phyloP scores from a whole-genome alignment of 805 yeast species.

The Yarrowia porcina region DNA sequence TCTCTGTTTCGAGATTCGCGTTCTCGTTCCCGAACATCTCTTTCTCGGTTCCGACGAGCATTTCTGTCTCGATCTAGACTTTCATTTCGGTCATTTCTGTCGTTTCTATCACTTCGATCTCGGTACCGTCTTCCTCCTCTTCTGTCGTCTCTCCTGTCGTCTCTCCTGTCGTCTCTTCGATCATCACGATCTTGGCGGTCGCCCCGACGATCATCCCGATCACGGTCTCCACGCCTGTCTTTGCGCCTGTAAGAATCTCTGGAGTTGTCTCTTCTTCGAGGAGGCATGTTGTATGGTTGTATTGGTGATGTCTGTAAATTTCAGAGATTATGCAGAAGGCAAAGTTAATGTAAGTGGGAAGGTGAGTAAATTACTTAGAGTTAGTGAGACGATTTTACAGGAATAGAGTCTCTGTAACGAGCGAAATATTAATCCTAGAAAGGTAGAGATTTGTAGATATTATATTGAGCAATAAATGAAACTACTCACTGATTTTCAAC shows the following conservation, averaged over 20 bases:
- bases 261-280: constrained; percentile 8
- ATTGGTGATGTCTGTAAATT: not conserved
- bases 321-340: constrained; percentile 2
- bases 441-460: too few species aligned
- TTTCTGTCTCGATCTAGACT: not conserved
- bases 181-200: not conserved
- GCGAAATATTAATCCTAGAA: too few species aligned
- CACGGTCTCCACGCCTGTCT: not conserved
- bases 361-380: not conserved
- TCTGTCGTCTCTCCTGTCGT: not conserved
- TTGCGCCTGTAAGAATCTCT: not conserved
- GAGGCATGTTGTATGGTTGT: not conserved
- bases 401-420: too few species aligned
- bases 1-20: not conserved
- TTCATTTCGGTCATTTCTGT: not conserved
- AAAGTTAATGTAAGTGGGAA: not conserved
- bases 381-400: too few species aligned
- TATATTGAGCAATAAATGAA: too few species aligned
- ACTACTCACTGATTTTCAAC: too few species aligned
- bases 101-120: not conserved
- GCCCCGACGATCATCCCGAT: not conserved
- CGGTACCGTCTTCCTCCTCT: not conserved
- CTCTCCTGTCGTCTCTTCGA: not conserved
- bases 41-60: not conserved
- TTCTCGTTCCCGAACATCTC: not conserved